Base-by-base conservation (phyloP, 164 flowering plant genomes). In the Aristolochia californica region DNA sequence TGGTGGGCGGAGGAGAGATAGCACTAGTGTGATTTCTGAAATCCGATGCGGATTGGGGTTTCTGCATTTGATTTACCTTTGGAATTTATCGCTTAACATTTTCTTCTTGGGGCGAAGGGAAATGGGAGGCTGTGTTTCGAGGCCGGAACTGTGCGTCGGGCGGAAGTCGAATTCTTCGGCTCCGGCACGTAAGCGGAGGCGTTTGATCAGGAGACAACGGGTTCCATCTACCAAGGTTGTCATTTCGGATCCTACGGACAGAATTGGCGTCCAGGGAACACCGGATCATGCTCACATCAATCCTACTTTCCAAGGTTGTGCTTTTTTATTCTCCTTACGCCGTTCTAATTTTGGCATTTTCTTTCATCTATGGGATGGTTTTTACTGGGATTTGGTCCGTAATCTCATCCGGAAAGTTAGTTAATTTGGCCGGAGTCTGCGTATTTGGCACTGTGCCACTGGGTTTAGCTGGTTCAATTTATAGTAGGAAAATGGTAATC, bases 131-230 rank as follows among this genome's bases (percentile, higher is more conserved):
- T 71, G 75, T 48, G 68, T 55, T 4, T 64, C 75, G 26, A 71
- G 57, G 55, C 88, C 83, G 49, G 63, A 68, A 28, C 66, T 68
- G 18, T 83, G 89, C 52, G 79, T 82, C 0, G 80, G 88, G 18
- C 65, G 75, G 20, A 63, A n/a, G n/a, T n/a, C 54, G 53, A 48
- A 64, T 16, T 66, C 67, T 30, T 62, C 63, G 5, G 70, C 62
- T 65, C 72, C 56, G 66, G 34, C 5, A 8, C 64, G 74, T 4
- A 71, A 57, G 54, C 66, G 77, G 43, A 69, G 67, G 54, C 75
- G 64, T 53, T 52, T 45, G 13, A 43, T 67, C 50, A 74, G 53
- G 59, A 67, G 65, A 57, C 20, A 25, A 26, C 70, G 76, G 55
- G 73, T 62, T 23, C 66, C 79, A 16, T 76, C 80, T 50, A 70